Evolutionary conservation across 2,329 filamentous ascomycete species (phyloP), one percentile per base, ranked within the genome.

Genomic region (Malbranchea cinnamomea): DNA sequence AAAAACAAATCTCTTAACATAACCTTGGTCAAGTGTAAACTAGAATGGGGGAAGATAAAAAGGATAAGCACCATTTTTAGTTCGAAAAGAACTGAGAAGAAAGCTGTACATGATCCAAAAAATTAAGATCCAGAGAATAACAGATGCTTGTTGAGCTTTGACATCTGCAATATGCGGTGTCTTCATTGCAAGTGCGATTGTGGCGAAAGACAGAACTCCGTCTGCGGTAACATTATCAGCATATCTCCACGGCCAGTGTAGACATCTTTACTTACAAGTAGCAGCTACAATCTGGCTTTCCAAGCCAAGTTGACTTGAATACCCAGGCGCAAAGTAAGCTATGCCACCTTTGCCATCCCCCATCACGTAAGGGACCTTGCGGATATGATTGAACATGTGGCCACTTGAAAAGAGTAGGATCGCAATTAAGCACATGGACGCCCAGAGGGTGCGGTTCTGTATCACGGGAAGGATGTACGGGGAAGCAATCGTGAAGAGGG

Each of bases 311-410:
- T 98, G 89, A 52, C 74, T 93, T 54, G 87, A 83, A 58, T 98
- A 98, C 1, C 89, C 87, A 22, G 68, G 68, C 3, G 87, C 82
- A 55, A 98, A 89, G 55, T 95, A 95, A 49, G 60, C 80, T 38
- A 98, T 71, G 4, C 84, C 84, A 11, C 89, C 89, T 32, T 70
- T 74, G 21, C 83, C 82, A 50, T 95, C 75, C 23, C 78, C 80
- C 23, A 74, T 67, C 18, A 95, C 83, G 46, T 98, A 98, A 2
- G 89, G 89, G 2, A 91, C 82, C 54, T 89, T 87, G 44, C 91
- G 74, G 49, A 98, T 98, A 50, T 94, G 85, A 57, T 95, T 98
- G 68, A 91, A 98, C 91, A 98, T 98, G 59, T 95, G 85, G 22
- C 89, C 91, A 45, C 80, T 89, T 26, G 79, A 94, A 60, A 95